phyloP scores from a whole-genome alignment of 106 monocot species.

The Allium cepa region DNA sequence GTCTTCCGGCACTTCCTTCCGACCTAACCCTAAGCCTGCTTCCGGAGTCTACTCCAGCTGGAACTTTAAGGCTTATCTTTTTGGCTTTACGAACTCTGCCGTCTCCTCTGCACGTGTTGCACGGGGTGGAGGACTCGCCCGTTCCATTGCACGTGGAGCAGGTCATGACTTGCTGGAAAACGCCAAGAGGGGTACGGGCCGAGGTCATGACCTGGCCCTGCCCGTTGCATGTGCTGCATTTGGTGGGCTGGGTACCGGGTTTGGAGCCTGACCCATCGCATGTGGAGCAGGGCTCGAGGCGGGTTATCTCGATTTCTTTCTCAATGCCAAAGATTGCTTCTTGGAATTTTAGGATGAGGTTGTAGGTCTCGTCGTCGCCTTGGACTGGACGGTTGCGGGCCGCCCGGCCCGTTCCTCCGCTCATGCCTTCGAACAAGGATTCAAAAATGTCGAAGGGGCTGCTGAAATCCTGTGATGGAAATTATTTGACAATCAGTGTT shows the following conservation, averaged over 20 bases:
- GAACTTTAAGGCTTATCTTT: slow-evolving; percentile 86
- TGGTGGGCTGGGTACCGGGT: slow-evolving; percentile 81
- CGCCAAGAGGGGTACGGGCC: slow-evolving; percentile 74
- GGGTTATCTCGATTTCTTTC: slow-evolving; percentile 84
- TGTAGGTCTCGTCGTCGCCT: slow-evolving; percentile 93
- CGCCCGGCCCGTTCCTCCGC: slow-evolving; percentile 59
- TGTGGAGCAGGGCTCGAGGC: slow-evolving; percentile 64
- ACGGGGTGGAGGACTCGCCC: slow-evolving; percentile 80
- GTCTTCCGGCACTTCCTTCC: slow-evolving; percentile 85
- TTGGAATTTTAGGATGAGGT: slow-evolving; percentile 72
- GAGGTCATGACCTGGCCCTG: slow-evolving; percentile 89
- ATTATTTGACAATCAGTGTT: no score
- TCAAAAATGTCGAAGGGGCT: slow-evolving; percentile 94
- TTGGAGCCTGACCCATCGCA: slow-evolving; percentile 89
- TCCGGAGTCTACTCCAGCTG: slow-evolving; percentile 86
- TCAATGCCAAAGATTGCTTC: slow-evolving; percentile 94
- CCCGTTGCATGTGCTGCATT: slow-evolving; percentile 81
- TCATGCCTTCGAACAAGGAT: slow-evolving; percentile 86
- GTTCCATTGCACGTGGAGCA: slow-evolving; percentile 54
- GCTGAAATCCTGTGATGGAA: slow-evolving; percentile 60
- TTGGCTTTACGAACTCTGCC: slow-evolving; percentile 79
- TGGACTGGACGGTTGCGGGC: slow-evolving; percentile 76
- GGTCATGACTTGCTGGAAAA: slow-evolving; percentile 88
- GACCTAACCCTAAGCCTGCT: slow-evolving; percentile 86
- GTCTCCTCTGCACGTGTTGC: slow-evolving; percentile 73